These are phyloP conservation scores for Microsporum audouinii DNA, from an alignment of 2,329 filamentous ascomycete genomes.

Conservation along the genomic window DNA sequence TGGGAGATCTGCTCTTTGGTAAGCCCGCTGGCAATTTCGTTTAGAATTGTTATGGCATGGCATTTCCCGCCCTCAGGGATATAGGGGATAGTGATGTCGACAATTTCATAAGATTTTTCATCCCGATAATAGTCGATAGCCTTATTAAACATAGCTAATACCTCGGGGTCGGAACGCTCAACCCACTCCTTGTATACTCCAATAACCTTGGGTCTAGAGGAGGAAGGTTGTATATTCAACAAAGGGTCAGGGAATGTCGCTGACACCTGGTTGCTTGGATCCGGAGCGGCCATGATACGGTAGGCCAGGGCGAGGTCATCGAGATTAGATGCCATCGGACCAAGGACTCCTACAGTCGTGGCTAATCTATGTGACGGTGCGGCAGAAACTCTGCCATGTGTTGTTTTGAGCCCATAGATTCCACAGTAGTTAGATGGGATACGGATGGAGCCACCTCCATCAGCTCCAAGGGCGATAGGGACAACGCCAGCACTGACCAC, in stretches of 20 bases:
- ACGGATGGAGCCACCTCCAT: constrained; percentile 64
- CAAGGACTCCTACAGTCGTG: constrained; percentile 54
- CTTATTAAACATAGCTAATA: constrained; percentile 50
- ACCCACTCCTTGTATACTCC: constrained; percentile 62
- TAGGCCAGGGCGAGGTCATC: constrained; percentile 74
- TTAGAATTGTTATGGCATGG: constrained; percentile 65
- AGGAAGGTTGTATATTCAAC: constrained; percentile 36
- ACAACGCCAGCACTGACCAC: constrained; percentile 58
- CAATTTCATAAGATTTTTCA: constrained; percentile 31
- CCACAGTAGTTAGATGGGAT: constrained; percentile 67
- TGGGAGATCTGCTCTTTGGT: constrained; percentile 42
- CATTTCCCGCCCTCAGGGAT: constrained; percentile 61
- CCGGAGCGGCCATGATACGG: constrained; percentile 61
- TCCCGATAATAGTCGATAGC: constrained; percentile 46
- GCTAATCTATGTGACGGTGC: constrained; percentile 49
- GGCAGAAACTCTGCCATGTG: constrained; percentile 55
- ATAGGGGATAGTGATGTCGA: constrained; percentile 43
- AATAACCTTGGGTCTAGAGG: constrained; percentile 45
- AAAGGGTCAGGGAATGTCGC: constrained; percentile 48
- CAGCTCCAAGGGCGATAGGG: constrained; percentile 60
- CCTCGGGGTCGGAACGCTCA: constrained; percentile 52
- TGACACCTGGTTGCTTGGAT: constrained; percentile 52
- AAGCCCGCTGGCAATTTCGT: constrained; percentile 51
- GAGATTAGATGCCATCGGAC: constrained; percentile 65
- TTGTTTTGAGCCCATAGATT: constrained; percentile 69